These are phyloP conservation scores for Fusarium scirpi DNA, from an alignment of 2,329 filamentous ascomycete species.

Conservation along the genomic window DNA sequence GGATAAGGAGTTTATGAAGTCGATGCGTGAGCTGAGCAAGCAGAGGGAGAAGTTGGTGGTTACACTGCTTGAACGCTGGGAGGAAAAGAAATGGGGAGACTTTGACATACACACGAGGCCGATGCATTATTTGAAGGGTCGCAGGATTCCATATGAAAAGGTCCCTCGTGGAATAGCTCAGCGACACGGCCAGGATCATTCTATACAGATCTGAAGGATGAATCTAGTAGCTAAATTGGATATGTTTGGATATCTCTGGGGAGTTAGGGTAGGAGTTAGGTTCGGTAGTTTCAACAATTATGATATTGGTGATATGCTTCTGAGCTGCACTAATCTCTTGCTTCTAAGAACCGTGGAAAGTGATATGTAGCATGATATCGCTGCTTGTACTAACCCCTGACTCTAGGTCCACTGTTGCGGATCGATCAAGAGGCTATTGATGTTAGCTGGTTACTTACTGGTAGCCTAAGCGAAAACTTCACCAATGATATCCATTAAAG, in stretches of 20 bases:
- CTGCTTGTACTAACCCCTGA: neutral
- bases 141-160: neutral
- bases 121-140: neutral
- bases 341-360: neutral
- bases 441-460: neutral
- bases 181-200: neutral
- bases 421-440: neutral
- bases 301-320: neutral
- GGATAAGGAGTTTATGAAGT: neutral
- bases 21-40: neutral
- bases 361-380: neutral
- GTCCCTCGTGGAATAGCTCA: neutral
- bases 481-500: neutral
- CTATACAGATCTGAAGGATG: neutral
- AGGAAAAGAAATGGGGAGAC: neutral
- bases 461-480: neutral
- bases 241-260: neutral
- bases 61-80: neutral
- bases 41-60: neutral
- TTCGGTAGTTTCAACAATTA: neutral
- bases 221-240: fast-evolving
- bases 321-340: neutral
- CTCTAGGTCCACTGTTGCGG: neutral
- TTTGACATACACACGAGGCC: neutral
- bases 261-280: neutral